Evolutionary conservation across 139 green algal genomes (phyloP).

Genomic region (Ostreobium quekettii): DNA sequence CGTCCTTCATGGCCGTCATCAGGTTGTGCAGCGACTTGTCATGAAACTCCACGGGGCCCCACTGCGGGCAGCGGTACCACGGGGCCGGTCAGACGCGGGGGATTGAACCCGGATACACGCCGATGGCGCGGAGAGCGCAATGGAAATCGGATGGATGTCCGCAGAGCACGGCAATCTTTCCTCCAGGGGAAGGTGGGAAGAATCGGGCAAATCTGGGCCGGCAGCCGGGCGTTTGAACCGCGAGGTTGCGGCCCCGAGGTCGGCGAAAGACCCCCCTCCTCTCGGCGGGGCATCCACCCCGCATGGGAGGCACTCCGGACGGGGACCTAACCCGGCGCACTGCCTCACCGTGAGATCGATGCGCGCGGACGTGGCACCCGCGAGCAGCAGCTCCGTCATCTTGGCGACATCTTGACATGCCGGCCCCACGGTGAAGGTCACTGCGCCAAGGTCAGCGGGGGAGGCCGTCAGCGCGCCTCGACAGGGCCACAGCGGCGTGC

Average conservation of each 20-base stretch:
- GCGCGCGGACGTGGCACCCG: slow-evolving; percentile 46
- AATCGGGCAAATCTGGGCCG: neutral
- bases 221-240: neutral
- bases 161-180: neutral
- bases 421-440: slow-evolving; percentile 72
- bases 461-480: neutral
- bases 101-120: neutral
- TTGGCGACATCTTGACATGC: slow-evolving; percentile 69
- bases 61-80: slow-evolving; percentile 39
- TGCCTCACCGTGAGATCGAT: slow-evolving; percentile 74
- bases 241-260: neutral
- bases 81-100: too few relatives aligned
- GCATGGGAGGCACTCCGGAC: too few relatives aligned
- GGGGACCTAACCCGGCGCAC: too few relatives aligned
- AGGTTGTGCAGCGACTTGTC: slow-evolving; percentile 58
- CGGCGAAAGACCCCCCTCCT: neutral
- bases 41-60: slow-evolving; percentile 67
- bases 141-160: neutral
- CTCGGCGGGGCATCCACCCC: neutral
- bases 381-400: slow-evolving; percentile 54
- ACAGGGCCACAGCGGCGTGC: too few relatives aligned
- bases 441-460: slow-evolving; percentile 11
- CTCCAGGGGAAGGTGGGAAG: neutral
- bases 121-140: neutral
- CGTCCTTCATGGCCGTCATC: slow-evolving; percentile 59